Percentiles rank a stretch among this genome's conserved stretches.
phyloP scores from a whole-genome alignment of 2,329 filamentous ascomycete species.

The Thelonectria rubi region DNA sequence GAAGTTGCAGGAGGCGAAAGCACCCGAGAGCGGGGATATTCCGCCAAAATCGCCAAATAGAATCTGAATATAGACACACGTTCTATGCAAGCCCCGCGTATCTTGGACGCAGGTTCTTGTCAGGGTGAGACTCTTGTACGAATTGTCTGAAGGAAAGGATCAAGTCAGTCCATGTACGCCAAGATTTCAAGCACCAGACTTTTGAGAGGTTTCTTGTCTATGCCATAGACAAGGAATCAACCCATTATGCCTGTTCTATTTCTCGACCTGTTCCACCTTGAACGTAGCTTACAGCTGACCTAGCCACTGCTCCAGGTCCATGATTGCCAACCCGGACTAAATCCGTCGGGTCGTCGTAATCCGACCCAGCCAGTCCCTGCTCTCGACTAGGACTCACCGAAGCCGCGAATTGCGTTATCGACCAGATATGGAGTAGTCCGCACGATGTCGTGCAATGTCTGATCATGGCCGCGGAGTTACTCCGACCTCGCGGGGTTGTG shows the following conservation, averaged over 20 bases:
- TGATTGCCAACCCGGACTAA: constrained; percentile 30
- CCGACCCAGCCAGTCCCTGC: constrained; percentile 16
- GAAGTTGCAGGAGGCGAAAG: constrained; percentile 20
- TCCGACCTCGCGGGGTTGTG: constrained; percentile 29
- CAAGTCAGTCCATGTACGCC: background rate
- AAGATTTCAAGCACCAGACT: background rate
- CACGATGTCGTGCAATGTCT: background rate
- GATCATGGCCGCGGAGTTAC: background rate
- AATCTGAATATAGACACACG: constrained; percentile 27
- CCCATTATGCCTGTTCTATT: background rate
- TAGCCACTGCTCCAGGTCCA: background rate
- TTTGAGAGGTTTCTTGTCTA: background rate
- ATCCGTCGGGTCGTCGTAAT: constrained; percentile 32
- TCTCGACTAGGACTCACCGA: background rate
- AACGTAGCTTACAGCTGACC: too few relatives aligned
- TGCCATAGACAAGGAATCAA: background rate
- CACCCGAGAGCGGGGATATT: constrained; percentile 11
- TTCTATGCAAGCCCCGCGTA: background rate
- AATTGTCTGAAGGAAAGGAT: background rate
- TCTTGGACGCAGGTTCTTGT: background rate
- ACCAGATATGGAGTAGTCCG: background rate
- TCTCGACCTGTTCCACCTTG: background rate
- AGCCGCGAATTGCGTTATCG: constrained; percentile 13
- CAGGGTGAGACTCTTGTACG: background rate
- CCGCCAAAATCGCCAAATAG: constrained; percentile 24